Conservation (phyloP, 2,329 filamentous ascomycete genomes). For the Mariannaea sp. region DNA sequence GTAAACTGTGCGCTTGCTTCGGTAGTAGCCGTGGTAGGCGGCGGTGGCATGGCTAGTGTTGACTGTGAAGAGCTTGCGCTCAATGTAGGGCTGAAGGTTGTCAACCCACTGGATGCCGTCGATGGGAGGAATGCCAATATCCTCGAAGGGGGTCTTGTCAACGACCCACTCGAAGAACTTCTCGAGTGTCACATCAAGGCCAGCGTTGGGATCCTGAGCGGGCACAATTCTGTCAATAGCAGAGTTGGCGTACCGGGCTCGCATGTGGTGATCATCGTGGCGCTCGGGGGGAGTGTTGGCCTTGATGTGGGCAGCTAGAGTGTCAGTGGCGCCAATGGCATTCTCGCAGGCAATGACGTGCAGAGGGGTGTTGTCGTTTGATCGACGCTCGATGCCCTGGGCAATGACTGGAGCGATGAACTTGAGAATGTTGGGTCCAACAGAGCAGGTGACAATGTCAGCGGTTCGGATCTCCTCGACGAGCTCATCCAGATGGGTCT, state of each 20-base stretch:
- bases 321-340: constrained; percentile 91
- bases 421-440: constrained; percentile 93
- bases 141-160: constrained; percentile 81
- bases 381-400: constrained; percentile 84
- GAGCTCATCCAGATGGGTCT: constrained; percentile 78
- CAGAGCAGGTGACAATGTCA: constrained; percentile 93
- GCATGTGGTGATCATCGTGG: constrained; percentile 69
- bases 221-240: constrained; percentile 98
- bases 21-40: constrained; percentile 91
- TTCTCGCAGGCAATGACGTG: constrained; percentile 98
- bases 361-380: constrained; percentile 67
- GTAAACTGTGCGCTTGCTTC: constrained; percentile 84
- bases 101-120: constrained; percentile 92
- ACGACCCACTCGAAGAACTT: constrained; percentile 99
- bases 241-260: constrained; percentile 93
- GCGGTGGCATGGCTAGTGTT: constrained; percentile 97
- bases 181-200: constrained; percentile 92
- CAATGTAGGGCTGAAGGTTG: constrained; percentile 91
- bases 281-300: constrained; percentile 72
- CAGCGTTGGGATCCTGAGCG: constrained; percentile 77
- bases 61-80: constrained; percentile 99
- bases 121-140: constrained; percentile 69
- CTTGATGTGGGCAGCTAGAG: constrained; percentile 81
- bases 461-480: constrained; percentile 85
- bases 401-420: constrained; percentile 96